Conservation (phyloP, 1,139 yeast genomes). For the Geotrichum phurueaensis region DNA sequence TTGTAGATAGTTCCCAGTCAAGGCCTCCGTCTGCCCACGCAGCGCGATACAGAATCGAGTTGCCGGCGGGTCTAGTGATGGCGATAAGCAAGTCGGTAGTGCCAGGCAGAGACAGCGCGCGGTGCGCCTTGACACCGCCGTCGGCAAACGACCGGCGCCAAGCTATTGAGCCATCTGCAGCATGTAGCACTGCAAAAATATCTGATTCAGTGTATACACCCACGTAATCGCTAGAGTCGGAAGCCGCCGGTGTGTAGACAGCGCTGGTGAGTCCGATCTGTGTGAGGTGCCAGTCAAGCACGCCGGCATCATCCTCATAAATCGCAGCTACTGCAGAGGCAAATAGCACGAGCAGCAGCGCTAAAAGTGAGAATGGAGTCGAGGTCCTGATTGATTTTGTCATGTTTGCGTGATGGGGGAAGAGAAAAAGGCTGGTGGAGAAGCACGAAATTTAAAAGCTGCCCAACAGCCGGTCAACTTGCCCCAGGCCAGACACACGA, state of each 20-base stretch:
- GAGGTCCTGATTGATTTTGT: background rate
- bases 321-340: conserved; percentile 23
- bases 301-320: conserved; percentile 32
- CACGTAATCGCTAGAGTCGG: conserved; percentile 7
- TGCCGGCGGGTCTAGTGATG: conserved; percentile 5
- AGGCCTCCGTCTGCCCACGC: conserved; percentile 18
- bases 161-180: conserved; percentile 23
- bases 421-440: background rate
- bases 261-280: conserved; percentile 24
- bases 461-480: background rate
- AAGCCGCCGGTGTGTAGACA: conserved; percentile 2
- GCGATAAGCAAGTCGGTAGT: conserved; percentile 1
- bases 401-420: background rate
- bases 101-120: background rate
- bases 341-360: background rate
- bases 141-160: conserved; percentile 23
- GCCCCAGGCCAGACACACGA: background rate
- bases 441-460: background rate
- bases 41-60: conserved; percentile 6
- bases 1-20: conserved; percentile 18
- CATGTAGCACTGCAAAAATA: conserved; percentile 24
- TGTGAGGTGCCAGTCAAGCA: conserved; percentile 30
- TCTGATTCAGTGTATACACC: conserved; percentile 20
- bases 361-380: background rate
- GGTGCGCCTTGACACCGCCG: background rate